Evolutionary conservation across 345 rosid genomes (phyloP), one percentile per base, ranked within the genome.

Genomic region (Cardiospermum halicacabum): DNA sequence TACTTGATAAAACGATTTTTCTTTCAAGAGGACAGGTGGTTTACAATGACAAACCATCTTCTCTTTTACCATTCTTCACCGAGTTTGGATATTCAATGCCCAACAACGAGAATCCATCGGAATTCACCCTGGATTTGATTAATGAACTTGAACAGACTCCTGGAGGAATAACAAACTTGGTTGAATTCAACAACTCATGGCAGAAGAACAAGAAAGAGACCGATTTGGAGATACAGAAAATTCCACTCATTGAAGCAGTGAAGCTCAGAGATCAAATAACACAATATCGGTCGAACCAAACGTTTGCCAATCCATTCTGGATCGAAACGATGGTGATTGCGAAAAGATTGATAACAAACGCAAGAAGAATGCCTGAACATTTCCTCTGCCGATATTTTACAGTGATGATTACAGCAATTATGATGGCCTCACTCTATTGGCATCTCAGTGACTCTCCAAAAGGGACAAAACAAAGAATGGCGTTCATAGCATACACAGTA

Each of bases 401-500:
- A 11, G 51, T 50, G 3, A 3, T 79, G 1, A 39, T 75, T 0
- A 68, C 77, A 11, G 83, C 75, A 1, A 30, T 79, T 4, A 69
- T 74, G n/a, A 31, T 73, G 40, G 80, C 57, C 3, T 72, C 72
- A 13, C 64, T 75, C 2, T 75, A 55, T 21, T 58, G 16, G 76
- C 28, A 67, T 60, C 60, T 65, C 66, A 16, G 39, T 49, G 49
- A 70, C 51, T 30, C 72, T 36, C 66, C 85, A 0, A 78, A 80
- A 66, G 88, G 90, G 27, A 70, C 73, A 0, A 64, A 68, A 18
- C 80, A 69, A 12, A 72, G 84, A 59, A 72, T 85, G 7, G 81
- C 83, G 11, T 78, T 81, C 39, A 77, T 81, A n/a, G 86, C 84
- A 0, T 79, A 81, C 8, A 75, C 78, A 18, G 74, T 85, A 51